These are phyloP conservation scores for Thuidium tamariscinum DNA, from an alignment of 225 moss, liverwort and hornwort genomes.

Conservation along the genomic window DNA sequence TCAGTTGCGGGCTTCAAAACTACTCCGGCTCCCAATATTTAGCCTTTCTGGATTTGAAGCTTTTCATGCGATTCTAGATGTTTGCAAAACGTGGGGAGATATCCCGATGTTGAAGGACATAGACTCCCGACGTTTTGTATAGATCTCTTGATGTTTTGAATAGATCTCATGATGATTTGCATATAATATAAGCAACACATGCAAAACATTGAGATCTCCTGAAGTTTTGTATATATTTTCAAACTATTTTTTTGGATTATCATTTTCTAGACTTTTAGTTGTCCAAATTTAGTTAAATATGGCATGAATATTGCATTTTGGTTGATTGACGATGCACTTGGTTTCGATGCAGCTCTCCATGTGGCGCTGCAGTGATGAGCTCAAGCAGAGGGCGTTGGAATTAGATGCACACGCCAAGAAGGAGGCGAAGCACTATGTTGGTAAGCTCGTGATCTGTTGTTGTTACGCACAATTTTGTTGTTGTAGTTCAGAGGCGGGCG, in stretches of 20 bases:
- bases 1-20: neutral
- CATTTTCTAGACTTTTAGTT: neutral
- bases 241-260: neutral
- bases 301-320: neutral
- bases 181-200: no score
- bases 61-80: neutral
- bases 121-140: no score
- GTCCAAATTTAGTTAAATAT: neutral
- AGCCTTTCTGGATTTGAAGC: neutral
- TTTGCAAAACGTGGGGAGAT: no score
- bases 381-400: slow-evolving; percentile 26
- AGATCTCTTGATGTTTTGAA: no score
- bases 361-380: slow-evolving; percentile 72
- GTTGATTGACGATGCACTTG: neutral
- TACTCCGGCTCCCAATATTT: neutral
- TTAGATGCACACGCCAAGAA: slow-evolving; percentile 35
- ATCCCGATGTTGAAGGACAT: no score
- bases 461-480: neutral
- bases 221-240: no score
- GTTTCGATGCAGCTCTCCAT: slow-evolving; percentile 40
- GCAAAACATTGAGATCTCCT: no score
- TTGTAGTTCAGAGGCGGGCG: neutral
- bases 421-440: slow-evolving; percentile 65
- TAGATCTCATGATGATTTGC: no score
- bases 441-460: neutral